These are phyloP conservation scores for Venturia effusa DNA, from an alignment of 2,329 filamentous ascomycete genomes.

Conservation along the genomic window DNA sequence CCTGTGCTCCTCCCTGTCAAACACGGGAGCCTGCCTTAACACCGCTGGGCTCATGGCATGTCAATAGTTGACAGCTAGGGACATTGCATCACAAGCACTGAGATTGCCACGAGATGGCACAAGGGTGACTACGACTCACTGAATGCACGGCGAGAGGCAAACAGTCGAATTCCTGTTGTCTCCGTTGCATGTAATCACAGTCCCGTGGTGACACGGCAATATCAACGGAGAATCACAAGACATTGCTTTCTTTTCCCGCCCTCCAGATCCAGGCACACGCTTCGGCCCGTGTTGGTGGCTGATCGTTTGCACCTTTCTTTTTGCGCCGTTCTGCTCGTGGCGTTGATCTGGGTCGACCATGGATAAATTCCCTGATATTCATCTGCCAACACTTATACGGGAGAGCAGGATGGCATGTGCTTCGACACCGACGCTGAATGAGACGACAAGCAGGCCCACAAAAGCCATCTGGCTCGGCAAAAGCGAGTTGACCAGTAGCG, in stretches of 20 bases:
- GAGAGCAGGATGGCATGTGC: neutral
- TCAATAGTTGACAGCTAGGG: neutral
- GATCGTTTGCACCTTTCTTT: neutral
- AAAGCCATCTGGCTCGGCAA: neutral
- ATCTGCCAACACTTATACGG: neutral
- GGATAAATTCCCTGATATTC: neutral
- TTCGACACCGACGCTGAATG: neutral
- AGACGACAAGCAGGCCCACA: neutral
- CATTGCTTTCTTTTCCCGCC: neutral
- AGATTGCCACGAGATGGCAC: neutral
- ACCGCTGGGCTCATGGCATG: neutral
- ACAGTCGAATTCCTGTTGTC: neutral
- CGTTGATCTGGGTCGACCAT: neutral
- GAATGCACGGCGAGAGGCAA: neutral
- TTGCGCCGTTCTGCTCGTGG: neutral
- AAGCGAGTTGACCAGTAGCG: neutral
- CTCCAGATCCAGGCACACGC: neutral
- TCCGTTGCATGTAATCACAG: neutral
- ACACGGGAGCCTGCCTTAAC: neutral
- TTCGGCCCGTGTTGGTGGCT: neutral
- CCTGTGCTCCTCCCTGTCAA: neutral
- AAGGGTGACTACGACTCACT: neutral
- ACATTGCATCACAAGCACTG: conserved; percentile 1
- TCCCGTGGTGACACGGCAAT: neutral
- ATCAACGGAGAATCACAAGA: neutral